phyloP scores from a whole-genome alignment of 73 alveolate genomes.

The Paramecium pentaurelia region DNA sequence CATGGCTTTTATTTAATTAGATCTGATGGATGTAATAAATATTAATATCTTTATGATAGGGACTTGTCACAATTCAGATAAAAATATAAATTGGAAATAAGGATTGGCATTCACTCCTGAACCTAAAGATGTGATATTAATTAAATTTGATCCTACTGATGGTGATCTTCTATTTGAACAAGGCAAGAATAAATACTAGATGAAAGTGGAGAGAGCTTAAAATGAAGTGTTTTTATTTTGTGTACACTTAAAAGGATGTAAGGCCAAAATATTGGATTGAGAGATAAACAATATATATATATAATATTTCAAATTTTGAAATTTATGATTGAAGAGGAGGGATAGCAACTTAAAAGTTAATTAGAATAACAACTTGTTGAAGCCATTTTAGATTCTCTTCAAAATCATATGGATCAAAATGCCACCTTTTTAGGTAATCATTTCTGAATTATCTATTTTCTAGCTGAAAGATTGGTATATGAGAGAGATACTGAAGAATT shows the following conservation, averaged over 20 bases:
- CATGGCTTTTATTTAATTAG: slow-evolving; percentile 37
- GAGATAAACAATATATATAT: not conserved
- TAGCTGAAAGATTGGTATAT: slow-evolving; percentile 56
- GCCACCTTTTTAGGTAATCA: slow-evolving; percentile 78
- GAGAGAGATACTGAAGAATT: slow-evolving; percentile 83
- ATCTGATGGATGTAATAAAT: slow-evolving; percentile 38
- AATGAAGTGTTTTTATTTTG: slow-evolving; percentile 20
- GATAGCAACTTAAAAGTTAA: not conserved
- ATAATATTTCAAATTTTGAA: not conserved
- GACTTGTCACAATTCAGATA: slow-evolving; percentile 37
- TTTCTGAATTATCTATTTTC: not conserved
- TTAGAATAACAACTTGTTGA: slow-evolving; percentile 62
- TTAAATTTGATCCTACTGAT: slow-evolving; percentile 28
- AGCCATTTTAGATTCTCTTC: slow-evolving; percentile 65
- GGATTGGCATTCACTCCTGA: slow-evolving; percentile 21
- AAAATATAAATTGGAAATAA: slow-evolving; percentile 39
- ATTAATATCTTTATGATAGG: not conserved
- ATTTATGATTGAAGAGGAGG: slow-evolving; percentile 34
- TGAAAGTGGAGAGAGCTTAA: not conserved
- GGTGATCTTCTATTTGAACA: not conserved
- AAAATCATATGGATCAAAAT: slow-evolving; percentile 74
- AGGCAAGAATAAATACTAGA: not conserved
- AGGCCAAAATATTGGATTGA: slow-evolving; percentile 40
- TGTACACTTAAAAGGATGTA: slow-evolving; percentile 22
- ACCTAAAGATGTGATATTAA: not conserved